phyloP scores from a whole-genome alignment of 768 basidiomycete species.

The Tylopilus cervinicoccineus region DNA sequence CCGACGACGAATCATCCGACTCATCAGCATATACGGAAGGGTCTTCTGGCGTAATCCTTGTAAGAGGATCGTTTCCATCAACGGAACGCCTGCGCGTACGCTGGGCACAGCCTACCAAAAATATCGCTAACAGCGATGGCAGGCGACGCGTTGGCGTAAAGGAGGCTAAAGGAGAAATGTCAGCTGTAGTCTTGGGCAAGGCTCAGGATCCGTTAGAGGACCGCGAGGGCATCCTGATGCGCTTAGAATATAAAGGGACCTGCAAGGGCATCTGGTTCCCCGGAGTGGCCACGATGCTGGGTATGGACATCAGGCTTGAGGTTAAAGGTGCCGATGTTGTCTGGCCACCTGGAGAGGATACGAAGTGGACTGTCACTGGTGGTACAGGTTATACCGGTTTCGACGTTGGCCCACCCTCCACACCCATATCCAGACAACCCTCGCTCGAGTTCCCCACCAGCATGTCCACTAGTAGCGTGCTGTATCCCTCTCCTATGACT shows the following conservation, averaged over 20 bases:
- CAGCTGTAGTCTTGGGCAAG: constrained; percentile 54
- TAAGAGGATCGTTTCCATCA: constrained; percentile 78
- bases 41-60: constrained; percentile 56
- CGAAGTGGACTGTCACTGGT: constrained; percentile 60
- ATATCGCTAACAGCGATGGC: constrained; percentile 44
- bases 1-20: constrained; percentile 81
- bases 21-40: constrained; percentile 49
- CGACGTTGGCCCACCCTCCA: constrained; percentile 45
- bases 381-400: constrained; percentile 70
- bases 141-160: constrained; percentile 68
- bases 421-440: constrained; percentile 41
- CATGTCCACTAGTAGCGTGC: constrained; percentile 15
- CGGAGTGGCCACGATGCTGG: constrained; percentile 77
- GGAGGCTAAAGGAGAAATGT: constrained; percentile 65
- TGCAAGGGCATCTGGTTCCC: constrained; percentile 81
- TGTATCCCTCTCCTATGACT: constrained; percentile 20
- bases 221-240: constrained; percentile 55
- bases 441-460: constrained; percentile 44
- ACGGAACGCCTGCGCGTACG: constrained; percentile 71
- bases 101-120: constrained; percentile 67
- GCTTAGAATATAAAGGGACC: constrained; percentile 65
- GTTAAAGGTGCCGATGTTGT: constrained; percentile 63
- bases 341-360: constrained; percentile 54
- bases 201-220: constrained; percentile 34
- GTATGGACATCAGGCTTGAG: constrained; percentile 70